These are phyloP conservation scores for Tylopilus plumbeoviolaceoides DNA, from an alignment of 768 basidiomycete species.

Conservation along the genomic window DNA sequence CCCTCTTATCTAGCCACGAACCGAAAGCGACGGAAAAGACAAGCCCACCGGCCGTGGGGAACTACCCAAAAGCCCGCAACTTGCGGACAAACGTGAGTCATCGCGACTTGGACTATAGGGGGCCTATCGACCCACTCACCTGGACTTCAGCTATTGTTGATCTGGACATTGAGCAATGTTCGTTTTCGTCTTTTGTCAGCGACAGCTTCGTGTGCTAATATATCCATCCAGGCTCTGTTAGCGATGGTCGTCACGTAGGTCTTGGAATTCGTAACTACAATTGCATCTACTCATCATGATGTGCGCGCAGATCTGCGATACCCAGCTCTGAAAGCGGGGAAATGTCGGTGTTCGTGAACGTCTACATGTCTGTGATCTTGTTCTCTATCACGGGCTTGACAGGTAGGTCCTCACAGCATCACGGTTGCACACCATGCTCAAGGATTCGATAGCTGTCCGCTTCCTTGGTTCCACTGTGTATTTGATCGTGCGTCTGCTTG, in stretches of 20 bases:
- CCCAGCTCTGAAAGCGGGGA: not conserved
- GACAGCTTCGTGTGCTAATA: slow-evolving; percentile 2
- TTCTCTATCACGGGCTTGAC: not conserved
- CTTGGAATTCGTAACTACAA: slow-evolving; percentile 5
- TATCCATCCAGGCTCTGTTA: slow-evolving; percentile 50
- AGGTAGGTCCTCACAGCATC: not conserved
- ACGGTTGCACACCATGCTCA: not conserved
- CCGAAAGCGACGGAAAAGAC: slow-evolving; percentile 17
- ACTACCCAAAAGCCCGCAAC: slow-evolving; percentile 79
- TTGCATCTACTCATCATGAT: not conserved
- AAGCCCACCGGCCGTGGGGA: slow-evolving; percentile 61
- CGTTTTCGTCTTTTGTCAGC: slow-evolving; percentile 30
- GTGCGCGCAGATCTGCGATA: not conserved
- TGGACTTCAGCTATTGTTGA: slow-evolving; percentile 60
- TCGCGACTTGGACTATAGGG: no score
- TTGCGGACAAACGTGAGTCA: slow-evolving; percentile 77
- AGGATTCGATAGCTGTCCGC: not conserved
- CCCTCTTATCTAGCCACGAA: no score
- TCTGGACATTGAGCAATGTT: slow-evolving; percentile 88
- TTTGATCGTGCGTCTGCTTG: not conserved
- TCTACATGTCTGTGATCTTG: not conserved
- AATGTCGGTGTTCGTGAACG: not conserved
- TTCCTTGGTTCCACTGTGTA: not conserved
- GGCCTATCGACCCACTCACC: slow-evolving; percentile 15
- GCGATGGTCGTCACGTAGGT: slow-evolving; percentile 73